phyloP scores from a whole-genome alignment of 2,329 filamentous ascomycete species.

The Nigrospora oryzae region DNA sequence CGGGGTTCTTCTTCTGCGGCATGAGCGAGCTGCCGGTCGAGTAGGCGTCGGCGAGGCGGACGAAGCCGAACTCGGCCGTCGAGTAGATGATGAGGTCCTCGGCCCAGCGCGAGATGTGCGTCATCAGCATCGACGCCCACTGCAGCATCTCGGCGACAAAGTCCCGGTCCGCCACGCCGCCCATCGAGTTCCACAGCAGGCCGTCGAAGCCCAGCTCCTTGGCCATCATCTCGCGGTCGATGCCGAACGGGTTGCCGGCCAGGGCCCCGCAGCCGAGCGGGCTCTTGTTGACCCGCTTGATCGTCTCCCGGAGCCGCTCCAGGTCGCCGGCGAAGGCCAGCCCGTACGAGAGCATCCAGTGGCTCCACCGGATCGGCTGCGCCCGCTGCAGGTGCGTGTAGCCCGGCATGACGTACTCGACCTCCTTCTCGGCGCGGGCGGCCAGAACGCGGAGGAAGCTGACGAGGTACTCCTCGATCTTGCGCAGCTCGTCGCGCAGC shows the following conservation, averaged over 20 bases:
- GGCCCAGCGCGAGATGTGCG: constrained; percentile 62
- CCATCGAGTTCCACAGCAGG: constrained; percentile 62
- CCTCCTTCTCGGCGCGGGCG: constrained; percentile 58
- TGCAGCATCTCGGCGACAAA: constrained; percentile 66
- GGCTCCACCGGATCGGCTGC: constrained; percentile 63
- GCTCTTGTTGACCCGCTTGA: constrained; percentile 53
- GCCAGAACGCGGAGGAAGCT: constrained; percentile 61
- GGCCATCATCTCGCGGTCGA: constrained; percentile 64
- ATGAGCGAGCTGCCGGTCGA: constrained; percentile 69
- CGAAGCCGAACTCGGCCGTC: constrained; percentile 67
- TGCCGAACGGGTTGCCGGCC: constrained; percentile 66
- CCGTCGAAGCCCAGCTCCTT: constrained; percentile 65
- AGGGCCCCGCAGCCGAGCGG: constrained; percentile 65
- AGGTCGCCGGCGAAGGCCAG: constrained; percentile 59
- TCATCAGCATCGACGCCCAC: constrained; percentile 62
- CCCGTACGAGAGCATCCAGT: constrained; percentile 65
- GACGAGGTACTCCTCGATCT: constrained; percentile 60
- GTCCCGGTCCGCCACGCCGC: constrained; percentile 56
- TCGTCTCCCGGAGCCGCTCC: constrained; percentile 58
- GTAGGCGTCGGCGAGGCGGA: constrained; percentile 71
- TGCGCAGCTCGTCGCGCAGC: constrained; percentile 66
- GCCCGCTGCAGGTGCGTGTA: constrained; percentile 73
- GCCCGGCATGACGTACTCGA: constrained; percentile 65
- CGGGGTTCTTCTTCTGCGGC: constrained; percentile 80
- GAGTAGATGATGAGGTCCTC: constrained; percentile 73